These are phyloP conservation scores for Wickerhamiella hasegawae DNA, from an alignment of 805 yeast species.

Conservation along the genomic window DNA sequence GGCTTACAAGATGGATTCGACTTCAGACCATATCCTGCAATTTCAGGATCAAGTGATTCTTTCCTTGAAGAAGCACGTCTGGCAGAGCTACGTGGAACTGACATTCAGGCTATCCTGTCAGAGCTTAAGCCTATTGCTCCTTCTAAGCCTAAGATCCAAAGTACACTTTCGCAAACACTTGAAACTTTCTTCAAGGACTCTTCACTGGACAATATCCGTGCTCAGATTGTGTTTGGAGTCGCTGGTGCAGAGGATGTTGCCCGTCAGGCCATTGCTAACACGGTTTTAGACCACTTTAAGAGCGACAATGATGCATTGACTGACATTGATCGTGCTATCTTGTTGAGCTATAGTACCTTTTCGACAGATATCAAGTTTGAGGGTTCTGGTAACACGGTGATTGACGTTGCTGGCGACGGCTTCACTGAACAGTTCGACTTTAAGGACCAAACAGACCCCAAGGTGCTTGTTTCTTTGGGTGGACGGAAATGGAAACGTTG, in stretches of 20 bases:
- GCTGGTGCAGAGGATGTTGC: neutral
- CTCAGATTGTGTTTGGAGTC: neutral
- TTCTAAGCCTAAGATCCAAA: no score
- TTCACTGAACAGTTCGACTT: constrained; percentile 14
- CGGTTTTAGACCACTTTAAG: neutral
- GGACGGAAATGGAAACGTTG: constrained; percentile 23
- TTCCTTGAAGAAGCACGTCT: no score
- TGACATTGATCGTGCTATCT: constrained; percentile 10
- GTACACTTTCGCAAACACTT: no score
- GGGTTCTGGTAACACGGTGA: neutral
- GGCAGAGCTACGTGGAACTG: no score
- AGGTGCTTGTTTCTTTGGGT: constrained; percentile 13
- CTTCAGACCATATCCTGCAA: no score
- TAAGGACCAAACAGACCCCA: constrained; percentile 2
- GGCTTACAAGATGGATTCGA: no score
- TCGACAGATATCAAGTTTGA: neutral
- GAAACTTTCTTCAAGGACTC: no score
- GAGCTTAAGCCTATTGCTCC: constrained; percentile 1
- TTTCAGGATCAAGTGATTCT: no score
- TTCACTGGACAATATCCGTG: neutral
- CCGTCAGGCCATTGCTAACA: neutral
- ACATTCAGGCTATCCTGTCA: neutral
- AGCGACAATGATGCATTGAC: neutral
- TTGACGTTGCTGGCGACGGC: constrained; percentile 10
- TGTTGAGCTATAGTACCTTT: constrained; percentile 6